Base-by-base conservation (phyloP, 2,329 filamentous ascomycete species). In the Trichoderma afroharzianum region DNA sequence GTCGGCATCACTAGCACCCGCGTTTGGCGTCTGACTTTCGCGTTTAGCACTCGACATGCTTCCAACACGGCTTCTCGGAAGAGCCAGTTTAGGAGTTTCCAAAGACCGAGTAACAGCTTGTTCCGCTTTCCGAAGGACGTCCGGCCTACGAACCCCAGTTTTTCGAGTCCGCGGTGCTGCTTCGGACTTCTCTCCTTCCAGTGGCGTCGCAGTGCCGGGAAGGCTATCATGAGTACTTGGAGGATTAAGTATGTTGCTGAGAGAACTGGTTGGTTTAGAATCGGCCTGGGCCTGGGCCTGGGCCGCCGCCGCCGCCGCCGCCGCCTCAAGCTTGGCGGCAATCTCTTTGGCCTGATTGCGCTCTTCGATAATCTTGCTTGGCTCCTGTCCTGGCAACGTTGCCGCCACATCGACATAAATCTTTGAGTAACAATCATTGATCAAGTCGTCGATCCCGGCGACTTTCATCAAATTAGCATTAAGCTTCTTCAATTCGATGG, bases 391-490 rank as follows among this genome's bases (percentile, higher is more conserved):
- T 0, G 88, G 87, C 3, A 94, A 81, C 4, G 84, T 85, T 55
- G 87, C 87, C 2, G 89, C 89, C 63, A 94, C 83, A 33, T 91
- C 88, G 21, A 87, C 85, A 78, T 93, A 96, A 18, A 97, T 84
- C 63, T 90, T 87, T 1, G 93, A 92, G 80, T 97, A 99, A 63
- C 93, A 91, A 81, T 99, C 96, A 26, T 91, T 92, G 74, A 98
- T 92, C n/a, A 98, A 87, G 77, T 99, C 96, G 77, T 99, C 96
- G 58, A 98, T 95, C 11, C 91, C 86, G 0, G 90, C 88, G 0
- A 92, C 88, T 81, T 97, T 98, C 88, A 97, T 96, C 8, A 97
- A 86, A 61, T 91, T 92, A 53, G 91, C 91, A 78, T 99, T 99
- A 58, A 98, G 87, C 79, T 89, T 90, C 78, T 90, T 90, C 55